phyloP scores from a whole-genome alignment of 352 stramenopile species.

The Phytophthora brassicae region DNA sequence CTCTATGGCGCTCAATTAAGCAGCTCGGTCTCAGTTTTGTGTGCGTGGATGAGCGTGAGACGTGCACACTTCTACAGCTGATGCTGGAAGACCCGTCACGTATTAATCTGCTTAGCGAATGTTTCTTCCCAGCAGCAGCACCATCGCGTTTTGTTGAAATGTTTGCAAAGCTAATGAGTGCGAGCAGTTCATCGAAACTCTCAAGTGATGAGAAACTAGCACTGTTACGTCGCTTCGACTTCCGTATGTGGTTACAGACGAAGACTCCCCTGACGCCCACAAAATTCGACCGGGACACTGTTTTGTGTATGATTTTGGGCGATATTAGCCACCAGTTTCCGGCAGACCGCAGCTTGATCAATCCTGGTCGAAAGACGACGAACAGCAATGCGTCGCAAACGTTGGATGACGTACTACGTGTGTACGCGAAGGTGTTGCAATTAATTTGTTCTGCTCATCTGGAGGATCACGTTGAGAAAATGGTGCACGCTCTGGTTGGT shows the following conservation, averaged over 20 bases:
- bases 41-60: constrained; percentile 81
- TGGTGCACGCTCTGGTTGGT: constrained; percentile 77
- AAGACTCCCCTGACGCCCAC: constrained; percentile 50
- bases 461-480: constrained; percentile 81
- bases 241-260: constrained; percentile 67
- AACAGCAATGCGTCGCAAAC: constrained; percentile 25
- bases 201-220: constrained; percentile 73
- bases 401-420: constrained; percentile 57
- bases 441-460: constrained; percentile 67
- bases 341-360: constrained; percentile 41
- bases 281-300: constrained; percentile 82
- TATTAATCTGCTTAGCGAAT: constrained; percentile 80
- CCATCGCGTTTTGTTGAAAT: constrained; percentile 83
- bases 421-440: constrained; percentile 74
- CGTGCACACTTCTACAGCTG: constrained; percentile 73
- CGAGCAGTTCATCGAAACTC: constrained; percentile 64
- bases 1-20: constrained; percentile 82
- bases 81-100: constrained; percentile 85
- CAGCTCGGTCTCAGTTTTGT: constrained; percentile 79
- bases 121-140: constrained; percentile 75
- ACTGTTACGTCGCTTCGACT: constrained; percentile 76
- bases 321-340: constrained; percentile 65
- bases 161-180: constrained; percentile 86
- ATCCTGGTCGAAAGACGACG: constrained; percentile 9
- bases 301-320: constrained; percentile 75